Evolutionary conservation across 2,329 filamentous ascomycete genomes (phyloP).

Genomic region (Alternaria hordeiaustralica): DNA sequence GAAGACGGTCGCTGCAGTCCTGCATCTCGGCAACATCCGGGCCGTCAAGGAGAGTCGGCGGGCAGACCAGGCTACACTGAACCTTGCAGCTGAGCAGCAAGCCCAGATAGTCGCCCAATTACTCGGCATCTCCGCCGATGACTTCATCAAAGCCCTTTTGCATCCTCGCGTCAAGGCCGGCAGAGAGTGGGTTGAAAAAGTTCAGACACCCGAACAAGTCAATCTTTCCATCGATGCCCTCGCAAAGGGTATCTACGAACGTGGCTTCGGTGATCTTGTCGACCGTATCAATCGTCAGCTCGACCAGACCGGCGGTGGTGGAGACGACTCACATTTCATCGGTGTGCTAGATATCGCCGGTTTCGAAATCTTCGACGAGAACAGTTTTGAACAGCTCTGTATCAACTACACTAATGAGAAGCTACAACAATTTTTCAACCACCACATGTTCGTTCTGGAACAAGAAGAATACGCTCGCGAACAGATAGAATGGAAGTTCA

Average conservation of each 20-base stretch:
- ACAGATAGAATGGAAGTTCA: conserved; percentile 99
- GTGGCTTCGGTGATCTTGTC: conserved; percentile 92
- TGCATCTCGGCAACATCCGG: conserved; percentile 90
- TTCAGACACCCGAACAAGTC: conserved; percentile 96
- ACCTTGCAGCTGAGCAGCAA: conserved; percentile 74
- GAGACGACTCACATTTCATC: conserved; percentile 93
- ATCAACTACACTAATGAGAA: conserved; percentile 99
- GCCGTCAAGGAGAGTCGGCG: conserved; percentile 90
- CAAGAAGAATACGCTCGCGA: conserved; percentile 98
- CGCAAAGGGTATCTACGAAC: conserved; percentile 96
- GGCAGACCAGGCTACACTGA: conserved; percentile 86
- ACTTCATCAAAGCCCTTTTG: conserved; percentile 85
- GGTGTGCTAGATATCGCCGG: conserved; percentile 98
- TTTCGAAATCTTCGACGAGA: conserved; percentile 99
- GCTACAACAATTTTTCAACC: conserved; percentile 98
- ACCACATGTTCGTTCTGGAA: conserved; percentile 99
- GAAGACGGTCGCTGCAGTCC: conserved; percentile 84
- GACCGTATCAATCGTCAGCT: conserved; percentile 89
- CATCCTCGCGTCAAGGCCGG: conserved; percentile 96
- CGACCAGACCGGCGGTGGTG: conserved; percentile 80
- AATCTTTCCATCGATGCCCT: conserved; percentile 87
- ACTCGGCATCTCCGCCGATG: conserved; percentile 81
- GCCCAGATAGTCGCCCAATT: conserved; percentile 82
- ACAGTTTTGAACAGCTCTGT: conserved; percentile 98
- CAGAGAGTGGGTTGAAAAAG: conserved; percentile 97